These are phyloP conservation scores for Incumbomyces lentus DNA, from an alignment of 2,329 filamentous ascomycete species.

Conservation along the genomic window DNA sequence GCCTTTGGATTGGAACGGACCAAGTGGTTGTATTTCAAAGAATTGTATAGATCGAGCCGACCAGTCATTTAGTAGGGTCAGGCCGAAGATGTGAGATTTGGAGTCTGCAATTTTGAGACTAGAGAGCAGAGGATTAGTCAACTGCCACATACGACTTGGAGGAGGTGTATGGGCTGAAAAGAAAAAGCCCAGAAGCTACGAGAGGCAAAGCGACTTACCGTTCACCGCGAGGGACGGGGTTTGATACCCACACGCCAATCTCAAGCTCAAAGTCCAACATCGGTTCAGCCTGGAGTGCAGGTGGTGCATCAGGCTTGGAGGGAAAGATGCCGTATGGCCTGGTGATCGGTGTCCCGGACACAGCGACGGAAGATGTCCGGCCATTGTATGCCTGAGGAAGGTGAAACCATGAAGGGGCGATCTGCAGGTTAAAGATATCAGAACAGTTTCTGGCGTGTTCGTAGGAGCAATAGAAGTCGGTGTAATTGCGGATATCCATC, in stretches of 20 bases:
- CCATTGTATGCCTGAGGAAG: constrained; percentile 13
- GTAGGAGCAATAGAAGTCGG: constrained; percentile 12
- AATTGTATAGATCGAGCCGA: constrained; percentile 50
- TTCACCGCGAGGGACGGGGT: constrained; percentile 30
- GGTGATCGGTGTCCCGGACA: constrained; percentile 28
- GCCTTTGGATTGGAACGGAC: constrained; percentile 50
- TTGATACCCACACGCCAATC: constrained; percentile 36
- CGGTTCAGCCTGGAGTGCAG: constrained; percentile 28
- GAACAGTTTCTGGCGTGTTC: constrained; percentile 11
- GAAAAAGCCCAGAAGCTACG: not conserved
- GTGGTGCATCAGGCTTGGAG: not conserved
- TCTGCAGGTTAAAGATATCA: constrained; percentile 5
- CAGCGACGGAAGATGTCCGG: constrained; percentile 9
- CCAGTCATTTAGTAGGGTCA: constrained; percentile 37
- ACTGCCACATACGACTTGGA: no score
- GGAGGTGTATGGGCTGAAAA: no score
- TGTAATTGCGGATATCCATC: constrained; percentile 10
- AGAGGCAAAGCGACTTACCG: not conserved
- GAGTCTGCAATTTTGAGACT: constrained; percentile 32
- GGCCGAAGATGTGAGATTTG: constrained; percentile 49
- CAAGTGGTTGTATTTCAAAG: constrained; percentile 50
- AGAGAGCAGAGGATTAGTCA: no score
- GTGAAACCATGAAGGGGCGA: constrained; percentile 6
- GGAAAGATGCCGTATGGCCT: constrained; percentile 38
- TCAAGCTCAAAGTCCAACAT: constrained; percentile 43